Evolutionary conservation across 495 filamentous ascomycete species (phyloP), one percentile per base, ranked within the genome.

Genomic region (Neurospora sp.): DNA sequence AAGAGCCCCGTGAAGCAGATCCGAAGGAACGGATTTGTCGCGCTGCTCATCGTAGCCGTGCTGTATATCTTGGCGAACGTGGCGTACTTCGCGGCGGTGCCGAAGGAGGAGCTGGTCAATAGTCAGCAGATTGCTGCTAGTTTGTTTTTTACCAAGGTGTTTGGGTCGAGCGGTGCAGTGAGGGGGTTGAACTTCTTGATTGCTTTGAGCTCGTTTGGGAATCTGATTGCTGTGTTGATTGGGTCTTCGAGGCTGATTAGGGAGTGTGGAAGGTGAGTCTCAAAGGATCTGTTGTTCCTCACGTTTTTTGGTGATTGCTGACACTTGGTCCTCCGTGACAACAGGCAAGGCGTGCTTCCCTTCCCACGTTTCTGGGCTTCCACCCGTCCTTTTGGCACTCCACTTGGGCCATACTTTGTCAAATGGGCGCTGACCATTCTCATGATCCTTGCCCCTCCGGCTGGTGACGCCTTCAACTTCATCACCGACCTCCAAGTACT

Each of bases 391-490:
- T 91, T 91, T 72, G 87, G 87, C 39, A 91, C 88, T 5, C 89
- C 89, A 0, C 73, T 90, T 0, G 89, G 85, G 0, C 88, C 89
- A 0, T 90, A 90, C 76, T 46, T 85, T 12, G 41, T 91, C 4
- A 87, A 89, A 75, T 92, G 87, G 85, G 70, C 75, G 1, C 73
- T 90, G 46, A 92, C 89, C 0, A 70, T 89, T 7, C 59, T 92
- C 46, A 89, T 91, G 88, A 91, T 91, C 31, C 75, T 91, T 0
- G 89, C 88, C 1, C 89, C 89, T 5, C 90, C 89, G 0, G 88
- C 89, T 3, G 90, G 90, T 7, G 89, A 91, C 79, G 89, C 89
- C 14, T 92, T 91, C 80, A 88, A 90, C 69, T 91, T 91, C 73
- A 78, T 91, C 10, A 85, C 87, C 48, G 86, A 89, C 72, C 81